Evolutionary conservation across 495 filamentous ascomycete species (phyloP).

Genomic region (Penicillium longicatenatum): DNA sequence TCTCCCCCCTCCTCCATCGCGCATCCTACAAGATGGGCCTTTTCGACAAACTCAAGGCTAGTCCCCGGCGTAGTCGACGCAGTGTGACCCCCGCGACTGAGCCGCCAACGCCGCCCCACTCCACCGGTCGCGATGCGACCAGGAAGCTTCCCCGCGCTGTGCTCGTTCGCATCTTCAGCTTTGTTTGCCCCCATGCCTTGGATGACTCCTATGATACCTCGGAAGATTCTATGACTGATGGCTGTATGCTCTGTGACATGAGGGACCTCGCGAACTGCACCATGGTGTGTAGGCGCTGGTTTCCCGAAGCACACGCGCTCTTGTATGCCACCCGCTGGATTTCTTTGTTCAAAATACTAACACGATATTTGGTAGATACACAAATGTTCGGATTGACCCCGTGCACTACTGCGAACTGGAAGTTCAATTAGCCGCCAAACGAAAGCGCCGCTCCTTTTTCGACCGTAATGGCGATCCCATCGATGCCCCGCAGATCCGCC

Average conservation of each 20-base stretch:
- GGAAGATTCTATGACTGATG: slow-evolving; percentile 80
- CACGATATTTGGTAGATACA: slow-evolving; percentile 60
- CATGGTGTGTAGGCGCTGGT: slow-evolving; percentile 74
- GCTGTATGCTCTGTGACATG: slow-evolving; percentile 94
- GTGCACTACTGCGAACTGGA: slow-evolving; percentile 95
- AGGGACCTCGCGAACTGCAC: slow-evolving; percentile 84
- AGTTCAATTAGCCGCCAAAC: slow-evolving; percentile 71
- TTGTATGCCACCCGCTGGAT: slow-evolving; percentile 47
- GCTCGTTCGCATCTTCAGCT: slow-evolving; percentile 72
- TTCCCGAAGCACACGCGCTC: slow-evolving; percentile 47
- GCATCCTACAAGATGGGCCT: slow-evolving; percentile 37
- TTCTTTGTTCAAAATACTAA: not conserved
- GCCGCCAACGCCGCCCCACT: slow-evolving; percentile 23
- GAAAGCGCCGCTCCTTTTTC: slow-evolving; percentile 74
- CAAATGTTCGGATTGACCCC: slow-evolving; percentile 85
- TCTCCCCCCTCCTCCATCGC: slow-evolving; percentile 1
- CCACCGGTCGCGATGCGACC: slow-evolving; percentile 44
- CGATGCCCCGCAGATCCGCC: slow-evolving; percentile 73
- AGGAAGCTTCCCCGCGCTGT: slow-evolving; percentile 61
- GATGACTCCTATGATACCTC: slow-evolving; percentile 79
- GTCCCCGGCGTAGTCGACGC: slow-evolving; percentile 32
- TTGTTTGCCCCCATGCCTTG: slow-evolving; percentile 78
- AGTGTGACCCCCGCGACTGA: slow-evolving; percentile 31
- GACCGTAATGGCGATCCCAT: slow-evolving; percentile 74
- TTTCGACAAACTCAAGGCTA: slow-evolving; percentile 37